phyloP scores from a whole-genome alignment of 164 flowering plant species.

The Cinnamomum chago region DNA sequence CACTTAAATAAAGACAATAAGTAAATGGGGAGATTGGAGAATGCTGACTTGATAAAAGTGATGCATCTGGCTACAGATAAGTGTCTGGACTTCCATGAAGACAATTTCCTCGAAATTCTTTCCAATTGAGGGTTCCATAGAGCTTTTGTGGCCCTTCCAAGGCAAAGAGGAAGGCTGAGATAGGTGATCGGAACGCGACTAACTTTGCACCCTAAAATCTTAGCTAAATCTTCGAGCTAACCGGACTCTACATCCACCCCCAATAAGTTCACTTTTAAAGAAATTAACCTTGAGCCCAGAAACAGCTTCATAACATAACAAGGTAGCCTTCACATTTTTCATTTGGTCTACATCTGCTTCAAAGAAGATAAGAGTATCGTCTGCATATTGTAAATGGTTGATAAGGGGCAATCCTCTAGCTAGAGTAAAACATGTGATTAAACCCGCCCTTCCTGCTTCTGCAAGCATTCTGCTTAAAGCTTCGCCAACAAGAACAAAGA shows the following conservation, averaged over 20 bases:
- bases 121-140: background rate
- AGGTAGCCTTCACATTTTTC: background rate
- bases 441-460: too few species aligned
- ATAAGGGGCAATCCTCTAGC: background rate
- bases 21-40: background rate
- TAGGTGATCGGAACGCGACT: background rate
- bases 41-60: background rate
- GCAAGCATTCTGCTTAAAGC: too few species aligned
- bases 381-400: background rate
- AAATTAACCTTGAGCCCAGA: background rate
- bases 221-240: background rate
- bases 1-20: background rate
- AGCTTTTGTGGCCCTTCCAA: background rate
- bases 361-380: too few species aligned
- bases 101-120: background rate
- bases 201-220: background rate
- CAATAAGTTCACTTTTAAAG: background rate
- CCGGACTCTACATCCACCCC: background rate
- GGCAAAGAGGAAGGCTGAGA: background rate
- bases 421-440: too few species aligned
- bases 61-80: background rate
- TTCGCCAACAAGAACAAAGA: too few species aligned
- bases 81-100: background rate
- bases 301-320: background rate
- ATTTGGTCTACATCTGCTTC: too few species aligned